Evolutionary conservation across 768 basidiomycete species (phyloP), one percentile per base, ranked within the genome.

Genomic region (Amanita pallidorosea): DNA sequence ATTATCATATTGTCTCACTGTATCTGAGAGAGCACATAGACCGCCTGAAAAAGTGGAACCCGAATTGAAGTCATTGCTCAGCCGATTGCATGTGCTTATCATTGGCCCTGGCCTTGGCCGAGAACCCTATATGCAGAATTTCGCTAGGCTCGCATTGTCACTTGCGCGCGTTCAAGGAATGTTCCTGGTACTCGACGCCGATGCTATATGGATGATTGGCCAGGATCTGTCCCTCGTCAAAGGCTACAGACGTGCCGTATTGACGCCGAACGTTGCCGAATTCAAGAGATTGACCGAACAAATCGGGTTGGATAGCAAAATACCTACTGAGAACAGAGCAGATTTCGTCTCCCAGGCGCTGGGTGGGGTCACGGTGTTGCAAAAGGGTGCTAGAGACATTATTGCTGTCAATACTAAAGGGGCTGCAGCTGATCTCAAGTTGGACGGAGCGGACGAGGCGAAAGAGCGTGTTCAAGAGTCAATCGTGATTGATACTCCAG

Each of bases 31-130:
- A 33, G 33, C 29, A 18, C 43, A 6, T 60, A 87, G 85, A 11
- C 57, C 80, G 1, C 57, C 67, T 0, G 71, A 74, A 15, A 60
- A 65, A 45, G 73, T 88, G 17, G 65, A 70, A 38, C 60, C 70
- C 0, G 73, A 76, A 47, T 68, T 92, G 27, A 65, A 81, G 22
- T 80, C 79, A 0, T 72, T 99, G 41, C 72, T 98, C 45, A 76
- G 79, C 1, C 85, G 96, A 7, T 76, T 99, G 6, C 96, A 99
- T 65, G 90, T 87, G 18, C 81, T 99, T 37, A 76, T 99, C 18
- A 79, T 98, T 27, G 96, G 96, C 0, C 96, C 96, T 0, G 96
- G 96, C 5, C 77, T 99, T 0, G 96, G 96, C 0, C 81, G 96
- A 1, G 90, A 92, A 59, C 66, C 75, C 3, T 88, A 90, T 68